Base-by-base conservation (phyloP, 805 yeast genomes). In the Kluyveromyces starmeri region DNA sequence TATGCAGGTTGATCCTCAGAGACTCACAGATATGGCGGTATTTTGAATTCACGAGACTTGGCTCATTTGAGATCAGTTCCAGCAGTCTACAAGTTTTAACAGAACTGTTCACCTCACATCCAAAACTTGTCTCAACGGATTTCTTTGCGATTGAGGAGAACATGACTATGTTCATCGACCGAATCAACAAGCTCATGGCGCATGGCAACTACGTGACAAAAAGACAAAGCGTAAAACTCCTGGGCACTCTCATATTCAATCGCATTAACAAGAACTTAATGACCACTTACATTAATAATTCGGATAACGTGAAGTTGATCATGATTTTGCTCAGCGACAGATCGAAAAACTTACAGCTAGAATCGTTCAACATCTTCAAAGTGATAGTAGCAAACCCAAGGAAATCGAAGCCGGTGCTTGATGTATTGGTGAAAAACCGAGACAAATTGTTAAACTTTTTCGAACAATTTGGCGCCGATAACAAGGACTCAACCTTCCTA, bases 321-420 rank as follows among this genome's bases (percentile, higher is more conserved):
- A 92, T 92, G 98, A 70, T 80, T 23, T 59, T 86, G 41, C 63
- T 92, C 43, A 78, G 92, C 39, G 96, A 89, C 57, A 83, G 81
- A 59, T 84, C 94, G 43, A 83, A 81, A 51, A 88, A 88, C 56
- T 70, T 92, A 39, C 96, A 88, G 54, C 59, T 75, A 36, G 97
- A 92, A 56, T 86, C 95, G 4, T 92, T 92, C 53, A 88, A 92
- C 45, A 80, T 89, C 24, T 89, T 92, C 64, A 92, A 89, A 61
- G 82, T 88, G 25, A 85, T 92, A 59, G 86, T 86, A n/a, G 97
- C 96, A 4, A 92, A 92, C 58, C 98, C 98, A 4, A 77, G 80
- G 43, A 88, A 88, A 55, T 68, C 85, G 2, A 85, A 79, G 54
- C 75, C 79, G 6, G 76, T 92, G 2, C 61, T 71, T 35, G 96